phyloP scores from a whole-genome alignment of 2,329 filamentous ascomycete species.

The Epichloe sibirici region DNA sequence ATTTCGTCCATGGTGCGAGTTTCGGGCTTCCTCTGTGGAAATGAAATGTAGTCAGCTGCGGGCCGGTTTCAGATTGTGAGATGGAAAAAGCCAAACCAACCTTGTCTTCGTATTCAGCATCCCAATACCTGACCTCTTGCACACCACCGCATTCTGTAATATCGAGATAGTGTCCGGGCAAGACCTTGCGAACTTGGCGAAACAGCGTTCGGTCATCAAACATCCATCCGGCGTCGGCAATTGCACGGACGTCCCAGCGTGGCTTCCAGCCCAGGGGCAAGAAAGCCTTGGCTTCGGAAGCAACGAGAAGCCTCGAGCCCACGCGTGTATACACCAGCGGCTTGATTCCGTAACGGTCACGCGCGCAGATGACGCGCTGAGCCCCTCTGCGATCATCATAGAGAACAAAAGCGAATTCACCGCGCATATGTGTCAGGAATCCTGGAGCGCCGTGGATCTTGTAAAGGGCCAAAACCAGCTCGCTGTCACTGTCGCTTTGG shows the following conservation, averaged over 20 bases:
- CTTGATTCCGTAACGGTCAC: conserved; percentile 46
- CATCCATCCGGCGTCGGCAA: conserved; percentile 31
- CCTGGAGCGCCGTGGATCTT: conserved; percentile 28
- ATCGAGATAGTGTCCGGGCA: conserved; percentile 32
- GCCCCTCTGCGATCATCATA: conserved; percentile 28
- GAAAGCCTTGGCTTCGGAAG: conserved; percentile 43
- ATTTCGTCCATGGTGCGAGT: conserved; percentile 36
- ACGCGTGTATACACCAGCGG: conserved; percentile 38
- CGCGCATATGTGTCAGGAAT: conserved; percentile 31
- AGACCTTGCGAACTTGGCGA: conserved; percentile 31
- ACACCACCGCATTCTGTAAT: conserved; percentile 22
- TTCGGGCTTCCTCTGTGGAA: conserved; percentile 21
- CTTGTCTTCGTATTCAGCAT: conserved; percentile 39
- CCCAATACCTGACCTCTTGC: conserved; percentile 37
- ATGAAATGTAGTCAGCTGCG: neutral
- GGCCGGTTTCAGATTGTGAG: neutral
- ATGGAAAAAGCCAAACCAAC: conserved; percentile 17
- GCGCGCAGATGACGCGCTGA: conserved; percentile 31
- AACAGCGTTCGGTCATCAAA: conserved; percentile 36
- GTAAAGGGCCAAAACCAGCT: conserved; percentile 41
- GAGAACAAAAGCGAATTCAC: conserved; percentile 42
- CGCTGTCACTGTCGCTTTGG: conserved; percentile 30
- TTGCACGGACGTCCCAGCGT: conserved; percentile 37
- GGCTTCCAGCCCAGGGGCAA: conserved; percentile 36
- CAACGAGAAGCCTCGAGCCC: conserved; percentile 29